Base-by-base conservation (phyloP, 2,329 filamentous ascomycete genomes). In the Calonectria multiphialidica region DNA sequence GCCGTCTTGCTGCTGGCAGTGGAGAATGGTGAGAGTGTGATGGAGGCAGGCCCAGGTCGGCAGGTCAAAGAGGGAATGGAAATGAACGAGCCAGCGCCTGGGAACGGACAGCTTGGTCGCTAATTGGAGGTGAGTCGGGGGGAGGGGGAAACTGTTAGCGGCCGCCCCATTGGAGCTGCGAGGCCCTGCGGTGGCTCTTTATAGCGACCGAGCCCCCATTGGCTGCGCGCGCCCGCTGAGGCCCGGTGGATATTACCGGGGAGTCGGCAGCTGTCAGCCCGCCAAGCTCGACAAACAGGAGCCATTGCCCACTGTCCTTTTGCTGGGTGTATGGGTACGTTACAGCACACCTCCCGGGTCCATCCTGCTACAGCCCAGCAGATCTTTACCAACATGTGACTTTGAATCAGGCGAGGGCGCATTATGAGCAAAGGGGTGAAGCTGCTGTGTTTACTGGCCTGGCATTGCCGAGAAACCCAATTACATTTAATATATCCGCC, bases 191-290 rank as follows among this genome's bases (percentile, higher is more conserved):
- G 57, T 45, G 25, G 40, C 40, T 18, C 53, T 40, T 59, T 59
- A 40, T 28, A 59, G 53, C 53, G 53, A 59, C 53, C 12, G 35
- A 44, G 37, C 64, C 37, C 33, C 63, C 21, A 68, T 68, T 68
- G 65, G 65, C 65, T 50, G 21, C 57, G 42, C 57, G 42, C 30
- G 53, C 35, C 21, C 53, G 53, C 53, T 59, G 35, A 59, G 53
- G 53, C 53, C 53, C 23, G 57, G 40, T 66, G 49, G 63, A 35
- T 66, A 50, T 55, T 44, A 61, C 68, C 33, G 50, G 62, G 59
- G 50, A 66, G 55, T 66, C 62, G 68, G 62, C 68, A 50, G 44
- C 63, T 49, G 68, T 66, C 68, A 70, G 68, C 68, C 50, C 37
- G 49, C 35, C 47, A 55, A 63, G 61, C 50, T 66, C 57, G 68